phyloP scores from a whole-genome alignment of 805 yeast species.

The Barnettozyma siamensis region DNA sequence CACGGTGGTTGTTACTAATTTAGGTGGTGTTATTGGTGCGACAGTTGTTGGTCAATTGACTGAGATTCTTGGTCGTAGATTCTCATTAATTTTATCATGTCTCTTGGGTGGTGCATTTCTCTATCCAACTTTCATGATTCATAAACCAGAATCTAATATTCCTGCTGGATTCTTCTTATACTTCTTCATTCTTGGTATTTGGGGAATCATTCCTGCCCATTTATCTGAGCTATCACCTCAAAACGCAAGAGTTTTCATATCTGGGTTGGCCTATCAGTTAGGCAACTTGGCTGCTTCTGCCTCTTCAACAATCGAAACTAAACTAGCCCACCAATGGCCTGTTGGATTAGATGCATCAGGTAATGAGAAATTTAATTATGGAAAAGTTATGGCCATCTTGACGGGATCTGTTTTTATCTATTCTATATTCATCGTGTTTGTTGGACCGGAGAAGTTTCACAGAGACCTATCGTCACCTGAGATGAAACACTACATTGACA shows the following conservation, averaged over 20 bases:
- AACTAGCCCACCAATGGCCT: constrained; percentile 55
- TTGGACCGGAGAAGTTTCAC: constrained; percentile 55
- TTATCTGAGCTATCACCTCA: constrained; percentile 63
- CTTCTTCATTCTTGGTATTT: constrained; percentile 62
- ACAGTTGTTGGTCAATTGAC: constrained; percentile 49
- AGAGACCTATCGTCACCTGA: constrained; percentile 28
- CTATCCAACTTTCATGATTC: constrained; percentile 50
- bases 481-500: constrained; percentile 26
- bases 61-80: constrained; percentile 57
- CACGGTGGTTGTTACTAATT: constrained; percentile 53
- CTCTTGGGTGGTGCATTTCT: constrained; percentile 53
- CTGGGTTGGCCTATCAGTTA: constrained; percentile 61
- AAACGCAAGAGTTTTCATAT: constrained; percentile 53
- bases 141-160: constrained; percentile 35
- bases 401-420: constrained; percentile 62
- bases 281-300: constrained; percentile 72
- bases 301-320: constrained; percentile 63
- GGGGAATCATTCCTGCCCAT: constrained; percentile 69
- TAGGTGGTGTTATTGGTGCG: constrained; percentile 67
- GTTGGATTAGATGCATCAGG: constrained; percentile 30
- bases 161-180: constrained; percentile 63
- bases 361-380: constrained; percentile 41
- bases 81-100: constrained; percentile 46
- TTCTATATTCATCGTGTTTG: constrained; percentile 38
- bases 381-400: constrained; percentile 64